Evolutionary conservation across 805 yeast species (phyloP).

Genomic region (Saccharomycopsis olivae): DNA sequence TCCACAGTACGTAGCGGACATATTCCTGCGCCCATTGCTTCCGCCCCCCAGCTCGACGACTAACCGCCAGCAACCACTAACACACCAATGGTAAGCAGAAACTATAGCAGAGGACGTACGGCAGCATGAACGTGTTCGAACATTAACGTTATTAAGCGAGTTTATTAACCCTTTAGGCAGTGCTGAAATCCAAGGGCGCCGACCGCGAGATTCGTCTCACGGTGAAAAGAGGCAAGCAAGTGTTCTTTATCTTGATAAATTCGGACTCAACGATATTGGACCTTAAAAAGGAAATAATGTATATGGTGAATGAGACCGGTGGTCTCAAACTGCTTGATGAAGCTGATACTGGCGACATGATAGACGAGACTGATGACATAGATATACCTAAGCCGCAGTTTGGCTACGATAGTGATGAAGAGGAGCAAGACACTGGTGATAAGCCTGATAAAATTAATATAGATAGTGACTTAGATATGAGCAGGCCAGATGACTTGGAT

Average conservation of each 20-base stretch:
- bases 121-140: too few relatives aligned
- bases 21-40: too few relatives aligned
- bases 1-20: too few relatives aligned
- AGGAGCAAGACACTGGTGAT: conserved; percentile 4
- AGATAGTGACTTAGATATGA: not conserved
- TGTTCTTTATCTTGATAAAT: conserved; percentile 6
- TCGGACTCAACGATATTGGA: conserved; percentile 1
- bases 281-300: conserved; percentile 9
- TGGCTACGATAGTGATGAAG: conserved; percentile 7
- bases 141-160: too few relatives aligned
- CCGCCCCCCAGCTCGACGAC: too few relatives aligned
- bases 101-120: too few relatives aligned
- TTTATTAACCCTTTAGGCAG: too few relatives aligned
- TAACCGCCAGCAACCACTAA: too few relatives aligned
- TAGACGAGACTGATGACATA: conserved; percentile 7
- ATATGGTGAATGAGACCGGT: conserved; percentile 17
- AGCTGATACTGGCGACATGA: not conserved
- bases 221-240: conserved; percentile 15
- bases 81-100: too few relatives aligned
- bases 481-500: not conserved
- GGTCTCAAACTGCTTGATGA: conserved; percentile 15
- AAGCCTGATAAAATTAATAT: not conserved
- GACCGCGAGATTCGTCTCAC: not conserved
- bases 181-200: too few relatives aligned
- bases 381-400: conserved; percentile 11